Conservation (phyloP, 2,329 filamentous ascomycete species). For the Colletotrichum magnum region DNA sequence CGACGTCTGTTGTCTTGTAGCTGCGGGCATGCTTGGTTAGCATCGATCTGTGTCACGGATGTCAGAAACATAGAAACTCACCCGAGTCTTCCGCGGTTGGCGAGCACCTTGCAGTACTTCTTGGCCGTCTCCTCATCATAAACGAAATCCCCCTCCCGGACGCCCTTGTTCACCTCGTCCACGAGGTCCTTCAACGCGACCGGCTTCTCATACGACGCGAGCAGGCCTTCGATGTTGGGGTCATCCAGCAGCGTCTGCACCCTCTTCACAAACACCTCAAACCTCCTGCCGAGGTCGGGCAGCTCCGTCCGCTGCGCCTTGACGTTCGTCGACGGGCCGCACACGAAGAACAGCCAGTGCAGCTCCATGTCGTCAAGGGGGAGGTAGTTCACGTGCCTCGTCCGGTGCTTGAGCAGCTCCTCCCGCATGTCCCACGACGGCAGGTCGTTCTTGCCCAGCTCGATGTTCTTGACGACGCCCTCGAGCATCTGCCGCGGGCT, state of each 20-base stretch:
- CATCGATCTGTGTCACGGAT: neutral
- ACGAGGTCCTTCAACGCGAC: neutral
- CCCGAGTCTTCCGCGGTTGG: slow-evolving; percentile 44
- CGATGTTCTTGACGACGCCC: slow-evolving; percentile 41
- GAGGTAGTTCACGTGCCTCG: slow-evolving; percentile 7
- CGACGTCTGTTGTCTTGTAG: slow-evolving; percentile 9
- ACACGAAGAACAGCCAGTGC: slow-evolving; percentile 35
- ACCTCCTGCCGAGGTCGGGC: slow-evolving; percentile 35
- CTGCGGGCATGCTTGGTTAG: neutral
- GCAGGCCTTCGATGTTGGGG: slow-evolving; percentile 43
- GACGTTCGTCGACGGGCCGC: slow-evolving; percentile 42
- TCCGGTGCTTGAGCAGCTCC: slow-evolving; percentile 15
- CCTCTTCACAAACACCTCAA: slow-evolving; percentile 50
- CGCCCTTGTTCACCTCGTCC: slow-evolving; percentile 7
- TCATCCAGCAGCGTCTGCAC: slow-evolving; percentile 52
- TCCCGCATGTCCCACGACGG: slow-evolving; percentile 23
- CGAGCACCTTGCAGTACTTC: slow-evolving; percentile 45
- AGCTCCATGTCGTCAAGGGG: slow-evolving; percentile 23
- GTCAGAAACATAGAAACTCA: slow-evolving; percentile 23
- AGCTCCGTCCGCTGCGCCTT: slow-evolving; percentile 42
- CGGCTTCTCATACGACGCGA: slow-evolving; percentile 20
- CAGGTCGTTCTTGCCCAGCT: slow-evolving; percentile 7
- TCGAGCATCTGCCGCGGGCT: slow-evolving; percentile 49
- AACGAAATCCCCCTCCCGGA: slow-evolving; percentile 19
- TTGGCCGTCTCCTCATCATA: slow-evolving; percentile 45